These are phyloP conservation scores for Dalbergia cochinchinensis DNA, from an alignment of 306 rosid species.

Conservation along the genomic window DNA sequence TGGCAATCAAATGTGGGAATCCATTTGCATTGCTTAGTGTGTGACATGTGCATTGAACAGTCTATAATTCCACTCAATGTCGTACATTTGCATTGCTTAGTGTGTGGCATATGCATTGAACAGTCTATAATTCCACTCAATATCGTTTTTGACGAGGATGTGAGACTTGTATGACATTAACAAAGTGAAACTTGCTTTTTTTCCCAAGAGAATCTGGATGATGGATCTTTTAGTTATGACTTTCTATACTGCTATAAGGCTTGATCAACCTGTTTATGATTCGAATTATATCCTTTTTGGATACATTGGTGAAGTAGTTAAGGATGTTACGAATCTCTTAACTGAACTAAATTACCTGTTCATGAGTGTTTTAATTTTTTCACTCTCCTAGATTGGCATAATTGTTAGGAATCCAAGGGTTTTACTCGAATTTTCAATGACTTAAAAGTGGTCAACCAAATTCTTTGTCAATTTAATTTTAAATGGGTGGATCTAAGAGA, in stretches of 20 bases:
- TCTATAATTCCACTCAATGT: not conserved
- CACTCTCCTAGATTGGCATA: not conserved
- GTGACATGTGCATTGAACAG: constrained; percentile 8
- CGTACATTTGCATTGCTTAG: not conserved
- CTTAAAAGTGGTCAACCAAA: not conserved
- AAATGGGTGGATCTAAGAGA: not conserved
- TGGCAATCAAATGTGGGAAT: constrained; percentile 23
- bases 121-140: not conserved
- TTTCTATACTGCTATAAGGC: not conserved
- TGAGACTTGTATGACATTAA: constrained; percentile 8
- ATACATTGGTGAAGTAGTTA: not conserved
- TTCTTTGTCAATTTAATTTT: not conserved
- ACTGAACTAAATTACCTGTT: not conserved
- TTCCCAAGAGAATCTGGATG: constrained; percentile 10
- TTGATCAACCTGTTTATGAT: constrained; percentile 8
- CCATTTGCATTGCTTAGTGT: constrained; percentile 8
- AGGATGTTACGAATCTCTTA: not conserved
- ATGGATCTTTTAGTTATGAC: not conserved
- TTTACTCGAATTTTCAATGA: not conserved
- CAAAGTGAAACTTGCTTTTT: not conserved
- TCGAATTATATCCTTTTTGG: not conserved
- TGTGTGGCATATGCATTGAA: constrained; percentile 24
- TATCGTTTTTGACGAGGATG: constrained; percentile 25
- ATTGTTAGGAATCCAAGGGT: not conserved
- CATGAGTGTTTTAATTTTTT: not conserved